These are phyloP conservation scores for Coemansia sp. DNA, from an alignment of 192 early-diverging fungal genomes.

Conservation along the genomic window DNA sequence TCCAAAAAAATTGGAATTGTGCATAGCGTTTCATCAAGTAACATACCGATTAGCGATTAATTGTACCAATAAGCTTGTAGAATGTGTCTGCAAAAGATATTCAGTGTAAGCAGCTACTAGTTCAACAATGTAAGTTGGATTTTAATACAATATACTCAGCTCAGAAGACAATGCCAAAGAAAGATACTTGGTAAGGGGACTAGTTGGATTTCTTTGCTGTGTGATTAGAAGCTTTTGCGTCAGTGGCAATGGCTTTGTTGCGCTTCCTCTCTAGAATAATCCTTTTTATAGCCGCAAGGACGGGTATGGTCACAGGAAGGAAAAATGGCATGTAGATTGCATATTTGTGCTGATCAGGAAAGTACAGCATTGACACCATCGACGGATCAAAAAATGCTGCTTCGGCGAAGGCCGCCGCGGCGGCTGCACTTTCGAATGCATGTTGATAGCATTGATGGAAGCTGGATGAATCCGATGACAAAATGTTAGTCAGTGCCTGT, in stretches of 20 bases:
- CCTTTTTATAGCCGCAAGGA: constrained; percentile 59
- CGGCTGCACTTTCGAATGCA: constrained; percentile 61
- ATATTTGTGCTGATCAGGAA: constrained; percentile 97
- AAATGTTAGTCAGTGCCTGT: constrained; percentile 15
- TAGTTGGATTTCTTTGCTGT: constrained; percentile 4
- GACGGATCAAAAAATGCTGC: constrained; percentile 96
- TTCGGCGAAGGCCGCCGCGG: constrained; percentile 71
- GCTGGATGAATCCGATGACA: not conserved
- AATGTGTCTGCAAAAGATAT: too few relatives aligned
- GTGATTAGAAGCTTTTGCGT: not conserved
- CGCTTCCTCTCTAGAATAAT: constrained; percentile 7
- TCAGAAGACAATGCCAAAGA: not conserved
- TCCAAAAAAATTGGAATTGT: too few relatives aligned
- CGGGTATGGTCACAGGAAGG: constrained; percentile 77
- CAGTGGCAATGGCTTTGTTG: not conserved
- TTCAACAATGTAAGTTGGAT: too few relatives aligned
- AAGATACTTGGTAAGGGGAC: not conserved
- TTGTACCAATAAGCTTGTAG: too few relatives aligned
- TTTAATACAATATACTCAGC: not conserved
- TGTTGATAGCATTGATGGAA: constrained; percentile 13
- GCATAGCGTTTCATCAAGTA: too few relatives aligned
- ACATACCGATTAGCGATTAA: too few relatives aligned
- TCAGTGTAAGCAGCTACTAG: too few relatives aligned
- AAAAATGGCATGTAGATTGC: constrained; percentile 97
- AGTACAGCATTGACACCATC: constrained; percentile 97